Conservation (phyloP, 805 yeast genomes). For the Myxozyma udenii region DNA sequence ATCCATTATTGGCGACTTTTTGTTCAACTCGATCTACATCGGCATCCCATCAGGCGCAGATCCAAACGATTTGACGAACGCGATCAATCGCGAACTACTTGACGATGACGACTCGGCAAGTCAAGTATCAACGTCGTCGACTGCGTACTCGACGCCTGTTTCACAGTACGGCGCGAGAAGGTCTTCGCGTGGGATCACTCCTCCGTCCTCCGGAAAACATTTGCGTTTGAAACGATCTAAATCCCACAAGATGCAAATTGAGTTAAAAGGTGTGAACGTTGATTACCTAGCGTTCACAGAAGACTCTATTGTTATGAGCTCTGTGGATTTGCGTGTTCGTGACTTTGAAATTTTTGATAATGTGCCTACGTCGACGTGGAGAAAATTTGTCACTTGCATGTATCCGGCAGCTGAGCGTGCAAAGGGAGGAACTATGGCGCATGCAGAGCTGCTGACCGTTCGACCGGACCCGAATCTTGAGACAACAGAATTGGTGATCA, state of each 20-base stretch:
- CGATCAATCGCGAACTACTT: slow-evolving; percentile 54
- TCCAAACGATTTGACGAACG: slow-evolving; percentile 40
- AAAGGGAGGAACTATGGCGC: slow-evolving; percentile 61
- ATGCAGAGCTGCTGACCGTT: slow-evolving; percentile 52
- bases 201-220: slow-evolving; percentile 35
- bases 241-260: slow-evolving; percentile 56
- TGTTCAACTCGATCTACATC: slow-evolving; percentile 78
- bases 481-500: slow-evolving; percentile 63
- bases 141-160: slow-evolving; percentile 8
- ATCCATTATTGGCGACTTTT: slow-evolving; percentile 53
- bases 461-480: slow-evolving; percentile 62
- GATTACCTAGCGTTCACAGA: slow-evolving; percentile 48
- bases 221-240: slow-evolving; percentile 64
- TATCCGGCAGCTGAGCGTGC: slow-evolving; percentile 69
- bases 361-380: slow-evolving; percentile 87
- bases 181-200: background rate
- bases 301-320: slow-evolving; percentile 33
- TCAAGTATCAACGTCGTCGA: slow-evolving; percentile 21
- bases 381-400: slow-evolving; percentile 70
- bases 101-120: slow-evolving; percentile 36
- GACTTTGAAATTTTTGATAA: slow-evolving; percentile 68
- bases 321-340: slow-evolving; percentile 49
- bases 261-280: slow-evolving; percentile 52
- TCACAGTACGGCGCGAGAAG: slow-evolving; percentile 4
- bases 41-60: slow-evolving; percentile 51